A percentile compares a stretch with the other conserved stretches of the same genome.
Conservation (phyloP, 2,329 filamentous ascomycete species). For the Aspergillus carbonarius region DNA sequence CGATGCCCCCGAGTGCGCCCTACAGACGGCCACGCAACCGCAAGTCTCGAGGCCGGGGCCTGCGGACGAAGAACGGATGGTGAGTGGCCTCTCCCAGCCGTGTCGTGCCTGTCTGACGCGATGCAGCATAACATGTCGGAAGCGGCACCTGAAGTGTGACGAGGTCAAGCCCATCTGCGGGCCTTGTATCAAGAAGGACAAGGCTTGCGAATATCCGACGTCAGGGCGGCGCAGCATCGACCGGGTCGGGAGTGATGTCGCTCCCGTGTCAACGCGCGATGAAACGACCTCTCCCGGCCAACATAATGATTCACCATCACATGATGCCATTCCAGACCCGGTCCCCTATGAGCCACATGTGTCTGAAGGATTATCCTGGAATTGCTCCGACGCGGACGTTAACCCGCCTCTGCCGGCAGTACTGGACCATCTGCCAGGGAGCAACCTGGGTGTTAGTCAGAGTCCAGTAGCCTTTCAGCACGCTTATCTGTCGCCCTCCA, state of each 20-base stretch:
- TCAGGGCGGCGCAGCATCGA: neutral
- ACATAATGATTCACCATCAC: too few relatives aligned
- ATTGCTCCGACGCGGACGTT: neutral
- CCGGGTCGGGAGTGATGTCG: neutral
- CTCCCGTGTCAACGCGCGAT: neutral
- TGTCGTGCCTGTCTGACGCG: neutral
- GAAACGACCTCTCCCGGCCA: neutral
- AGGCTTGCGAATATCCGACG: slow-evolving; percentile 22
- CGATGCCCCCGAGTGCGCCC: neutral
- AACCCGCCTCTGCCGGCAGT: neutral
- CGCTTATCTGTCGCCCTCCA: slow-evolving; percentile 18
- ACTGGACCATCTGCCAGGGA: neutral
- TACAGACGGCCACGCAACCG: slow-evolving; percentile 6
- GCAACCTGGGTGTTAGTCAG: neutral
- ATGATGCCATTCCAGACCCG: neutral
- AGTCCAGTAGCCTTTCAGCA: neutral
- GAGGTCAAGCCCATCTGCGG: slow-evolving; percentile 24
- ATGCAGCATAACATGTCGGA: slow-evolving; percentile 27
- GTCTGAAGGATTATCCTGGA: neutral
- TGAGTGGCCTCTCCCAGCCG: slow-evolving; percentile 12
- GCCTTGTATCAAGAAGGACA: slow-evolving; percentile 27
- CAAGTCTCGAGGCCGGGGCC: slow-evolving; percentile 29
- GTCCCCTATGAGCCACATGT: neutral
- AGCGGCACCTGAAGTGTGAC: slow-evolving; percentile 32
- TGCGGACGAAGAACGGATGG: slow-evolving; percentile 30